Conservation (phyloP, 2,329 filamentous ascomycete species). For the Davidsoniella australis region DNA sequence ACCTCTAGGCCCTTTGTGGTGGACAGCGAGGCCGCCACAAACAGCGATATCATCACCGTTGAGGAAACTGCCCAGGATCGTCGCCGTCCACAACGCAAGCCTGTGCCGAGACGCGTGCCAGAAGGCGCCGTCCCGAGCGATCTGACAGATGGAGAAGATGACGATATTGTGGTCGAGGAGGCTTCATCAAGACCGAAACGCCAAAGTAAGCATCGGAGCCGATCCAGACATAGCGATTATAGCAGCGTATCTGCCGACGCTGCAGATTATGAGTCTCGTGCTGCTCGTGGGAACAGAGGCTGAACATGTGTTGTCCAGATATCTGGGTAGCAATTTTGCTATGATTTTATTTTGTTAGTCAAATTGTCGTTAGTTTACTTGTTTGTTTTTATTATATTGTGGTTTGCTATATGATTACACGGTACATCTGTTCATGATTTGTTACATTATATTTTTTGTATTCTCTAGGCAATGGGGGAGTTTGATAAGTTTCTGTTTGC, state of each 20-base stretch:
- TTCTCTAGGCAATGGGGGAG: not conserved
- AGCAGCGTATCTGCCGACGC: slow-evolving; percentile 3
- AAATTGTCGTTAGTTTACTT: not conserved
- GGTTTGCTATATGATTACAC: too few relatives aligned
- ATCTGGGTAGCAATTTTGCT: not conserved
- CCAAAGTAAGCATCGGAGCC: not conserved
- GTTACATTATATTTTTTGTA: not conserved
- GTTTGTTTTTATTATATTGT: not conserved
- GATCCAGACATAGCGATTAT: slow-evolving; percentile 6
- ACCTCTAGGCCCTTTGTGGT: not conserved
- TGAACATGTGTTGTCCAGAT: not conserved
- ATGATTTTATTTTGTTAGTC: slow-evolving; percentile 1
- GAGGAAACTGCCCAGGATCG: slow-evolving; percentile 1
- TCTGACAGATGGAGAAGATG: not conserved
- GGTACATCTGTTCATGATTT: not conserved
- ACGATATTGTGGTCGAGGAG: slow-evolving; percentile 5
- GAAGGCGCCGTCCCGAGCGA: slow-evolving; percentile 1
- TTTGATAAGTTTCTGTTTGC: not conserved
- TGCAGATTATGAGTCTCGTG: not conserved
- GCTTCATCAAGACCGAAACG: not conserved
- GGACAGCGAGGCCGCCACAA: not conserved
- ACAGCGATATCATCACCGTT: slow-evolving; percentile 6
- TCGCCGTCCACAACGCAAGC: slow-evolving; percentile 1
- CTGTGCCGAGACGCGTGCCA: not conserved
- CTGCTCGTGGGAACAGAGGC: not conserved